These are phyloP conservation scores for Cystobasidiopsis lactophilus DNA, from an alignment of 768 basidiomycete species.

Conservation along the genomic window DNA sequence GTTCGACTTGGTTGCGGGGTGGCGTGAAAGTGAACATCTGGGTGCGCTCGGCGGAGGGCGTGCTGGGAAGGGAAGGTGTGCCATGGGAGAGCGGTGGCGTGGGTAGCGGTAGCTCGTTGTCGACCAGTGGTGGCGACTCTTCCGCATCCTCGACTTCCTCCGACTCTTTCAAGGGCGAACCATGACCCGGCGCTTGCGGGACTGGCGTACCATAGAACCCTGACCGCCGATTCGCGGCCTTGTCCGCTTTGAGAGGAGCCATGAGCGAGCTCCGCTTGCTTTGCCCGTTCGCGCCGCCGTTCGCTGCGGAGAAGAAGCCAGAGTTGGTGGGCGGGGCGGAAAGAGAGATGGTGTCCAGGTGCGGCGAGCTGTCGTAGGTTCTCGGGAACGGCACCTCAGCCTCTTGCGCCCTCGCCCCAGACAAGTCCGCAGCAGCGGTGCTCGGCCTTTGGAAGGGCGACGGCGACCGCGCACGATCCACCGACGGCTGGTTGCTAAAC, in stretches of 20 bases:
- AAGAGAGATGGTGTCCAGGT: slow-evolving; percentile 1
- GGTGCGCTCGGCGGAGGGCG: too few species aligned
- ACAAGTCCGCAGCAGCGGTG: too few species aligned
- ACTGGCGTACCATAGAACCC: slow-evolving; percentile 18
- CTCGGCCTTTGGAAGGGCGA: too few species aligned
- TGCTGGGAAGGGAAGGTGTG: too few species aligned
- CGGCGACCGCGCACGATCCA: too few species aligned
- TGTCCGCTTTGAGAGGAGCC: slow-evolving; percentile 1
- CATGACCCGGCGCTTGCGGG: not conserved
- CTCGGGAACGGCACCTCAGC: not conserved
- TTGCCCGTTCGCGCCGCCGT: not conserved
- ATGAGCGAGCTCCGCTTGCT: not conserved
- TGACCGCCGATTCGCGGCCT: slow-evolving; percentile 14
- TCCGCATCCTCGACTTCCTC: not conserved
- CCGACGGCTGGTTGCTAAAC: too few species aligned
- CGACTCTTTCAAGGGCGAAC: not conserved
- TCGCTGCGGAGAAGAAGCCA: not conserved
- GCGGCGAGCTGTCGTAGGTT: not conserved
- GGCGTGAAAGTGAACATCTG: not conserved
- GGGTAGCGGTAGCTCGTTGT: not conserved
- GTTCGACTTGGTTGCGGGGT: not conserved
- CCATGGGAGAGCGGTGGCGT: too few species aligned
- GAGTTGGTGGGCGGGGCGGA: slow-evolving; percentile 3
- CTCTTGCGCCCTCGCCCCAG: too few species aligned
- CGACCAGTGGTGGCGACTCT: not conserved